Evolutionary conservation across 345 rosid genomes (phyloP).

Genomic region (Linum lewisii): DNA sequence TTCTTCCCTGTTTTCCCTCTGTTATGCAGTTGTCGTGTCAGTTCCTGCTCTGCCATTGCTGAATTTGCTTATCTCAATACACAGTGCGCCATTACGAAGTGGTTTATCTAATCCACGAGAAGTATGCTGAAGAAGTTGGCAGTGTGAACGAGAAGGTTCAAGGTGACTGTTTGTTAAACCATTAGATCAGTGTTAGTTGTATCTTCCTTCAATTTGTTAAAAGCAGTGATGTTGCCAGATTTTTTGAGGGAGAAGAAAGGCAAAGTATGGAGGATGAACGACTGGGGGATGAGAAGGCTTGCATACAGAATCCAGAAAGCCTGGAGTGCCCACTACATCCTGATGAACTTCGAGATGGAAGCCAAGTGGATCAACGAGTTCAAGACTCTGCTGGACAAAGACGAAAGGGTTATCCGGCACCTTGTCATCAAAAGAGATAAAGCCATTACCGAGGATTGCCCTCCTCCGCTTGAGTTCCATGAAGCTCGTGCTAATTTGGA

Average conservation of each 20-base stretch:
- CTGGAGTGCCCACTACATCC: constrained; percentile 62
- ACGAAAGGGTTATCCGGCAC: constrained; percentile 82
- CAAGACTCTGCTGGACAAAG: constrained; percentile 65
- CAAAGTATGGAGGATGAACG: constrained; percentile 71
- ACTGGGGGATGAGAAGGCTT: constrained; percentile 87
- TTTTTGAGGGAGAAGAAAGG: constrained; percentile 82
- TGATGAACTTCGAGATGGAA: constrained; percentile 92
- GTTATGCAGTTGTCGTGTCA: no score
- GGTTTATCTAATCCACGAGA: constrained; percentile 88
- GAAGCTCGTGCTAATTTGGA: constrained; percentile 36
- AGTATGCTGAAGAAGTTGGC: constrained; percentile 63
- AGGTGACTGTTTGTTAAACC: constrained; percentile 38
- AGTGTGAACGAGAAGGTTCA: constrained; percentile 69
- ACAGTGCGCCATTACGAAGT: constrained; percentile 94
- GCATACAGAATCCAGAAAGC: constrained; percentile 89
- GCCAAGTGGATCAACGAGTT: constrained; percentile 75
- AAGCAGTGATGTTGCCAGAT: constrained; percentile 28
- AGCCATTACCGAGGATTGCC: constrained; percentile 64
- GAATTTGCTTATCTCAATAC: neutral
- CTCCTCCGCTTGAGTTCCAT: constrained; percentile 85
- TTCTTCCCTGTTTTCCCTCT: neutral
- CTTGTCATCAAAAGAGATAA: constrained; percentile 75
- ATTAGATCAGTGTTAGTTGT: no score
- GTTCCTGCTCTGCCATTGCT: neutral
- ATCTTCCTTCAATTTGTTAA: constrained; percentile 2